Evolutionary conservation across 148 eudicot species (phyloP).

Genomic region (Simmondsia chinensis): DNA sequence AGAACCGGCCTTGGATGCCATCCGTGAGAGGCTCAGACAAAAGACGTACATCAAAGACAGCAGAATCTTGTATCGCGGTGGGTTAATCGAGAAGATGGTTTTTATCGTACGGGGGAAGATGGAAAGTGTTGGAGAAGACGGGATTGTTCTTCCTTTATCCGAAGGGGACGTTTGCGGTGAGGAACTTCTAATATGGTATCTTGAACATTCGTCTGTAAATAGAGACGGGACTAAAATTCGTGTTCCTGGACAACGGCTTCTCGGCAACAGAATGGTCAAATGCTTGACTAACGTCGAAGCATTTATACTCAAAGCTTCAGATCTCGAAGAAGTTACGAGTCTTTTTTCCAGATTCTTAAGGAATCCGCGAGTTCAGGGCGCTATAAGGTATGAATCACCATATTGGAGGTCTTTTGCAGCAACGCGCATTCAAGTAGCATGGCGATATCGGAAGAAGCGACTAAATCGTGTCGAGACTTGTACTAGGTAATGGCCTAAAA

Average conservation of each 20-base stretch:
- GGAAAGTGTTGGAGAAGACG: slow-evolving; percentile 59
- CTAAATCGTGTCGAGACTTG: slow-evolving; percentile 16
- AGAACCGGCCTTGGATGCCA: slow-evolving; percentile 69
- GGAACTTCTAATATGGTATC: slow-evolving; percentile 78
- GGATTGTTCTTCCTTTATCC: slow-evolving; percentile 24
- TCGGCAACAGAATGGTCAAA: slow-evolving; percentile 47
- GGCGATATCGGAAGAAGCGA: slow-evolving; percentile 70
- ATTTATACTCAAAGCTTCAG: slow-evolving; percentile 45
- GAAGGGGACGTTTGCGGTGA: slow-evolving; percentile 78
- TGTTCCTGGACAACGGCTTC: slow-evolving; percentile 32
- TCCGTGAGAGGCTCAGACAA: slow-evolving; percentile 64
- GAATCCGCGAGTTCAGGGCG: slow-evolving; percentile 60
- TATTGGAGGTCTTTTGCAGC: slow-evolving; percentile 71
- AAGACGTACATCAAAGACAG: slow-evolving; percentile 61
- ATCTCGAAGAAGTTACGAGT: slow-evolving; percentile 71
- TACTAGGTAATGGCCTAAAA: too few relatives aligned
- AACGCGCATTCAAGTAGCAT: slow-evolving; percentile 57
- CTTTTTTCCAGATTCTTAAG: slow-evolving; percentile 57
- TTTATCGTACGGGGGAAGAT: slow-evolving; percentile 70
- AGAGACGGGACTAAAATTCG: slow-evolving; percentile 48
- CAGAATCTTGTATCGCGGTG: slow-evolving; percentile 42
- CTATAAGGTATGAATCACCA: slow-evolving; percentile 66
- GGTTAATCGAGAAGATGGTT: slow-evolving; percentile 68
- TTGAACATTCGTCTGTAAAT: slow-evolving; percentile 50
- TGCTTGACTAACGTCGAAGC: slow-evolving; percentile 77